Percentiles rank a stretch among this genome's conserved stretches.
phyloP scores from a whole-genome alignment of 495 filamentous ascomycete species.

The Schizothecium vesticola region DNA sequence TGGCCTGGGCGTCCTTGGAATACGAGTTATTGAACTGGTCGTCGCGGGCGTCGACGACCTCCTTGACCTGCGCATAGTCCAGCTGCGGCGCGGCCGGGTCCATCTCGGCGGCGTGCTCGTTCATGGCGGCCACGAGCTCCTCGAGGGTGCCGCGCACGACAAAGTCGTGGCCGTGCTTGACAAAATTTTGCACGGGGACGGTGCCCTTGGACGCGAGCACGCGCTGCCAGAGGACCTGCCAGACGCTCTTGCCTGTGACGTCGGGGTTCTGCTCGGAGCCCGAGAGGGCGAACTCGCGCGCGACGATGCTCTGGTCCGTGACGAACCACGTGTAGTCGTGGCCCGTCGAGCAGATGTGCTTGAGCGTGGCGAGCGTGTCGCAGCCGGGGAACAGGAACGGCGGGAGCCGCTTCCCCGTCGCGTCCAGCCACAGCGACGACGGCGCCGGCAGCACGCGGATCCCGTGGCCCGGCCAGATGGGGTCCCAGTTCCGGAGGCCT shows the following conservation, averaged over 20 bases:
- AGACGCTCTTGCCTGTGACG: constrained; percentile 46
- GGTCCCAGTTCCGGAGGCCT: constrained; percentile 47
- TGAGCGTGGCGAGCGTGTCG: constrained; percentile 48
- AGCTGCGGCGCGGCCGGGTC: constrained; percentile 32
- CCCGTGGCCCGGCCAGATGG: constrained; percentile 49
- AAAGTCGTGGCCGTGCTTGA: constrained; percentile 47
- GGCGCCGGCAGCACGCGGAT: constrained; percentile 48
- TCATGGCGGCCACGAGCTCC: constrained; percentile 45
- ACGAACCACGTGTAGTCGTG: constrained; percentile 54
- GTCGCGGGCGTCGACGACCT: constrained; percentile 42
- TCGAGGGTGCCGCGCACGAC: constrained; percentile 42
- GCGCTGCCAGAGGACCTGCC: constrained; percentile 40
- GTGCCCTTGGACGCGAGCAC: constrained; percentile 43
- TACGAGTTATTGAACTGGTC: constrained; percentile 43
- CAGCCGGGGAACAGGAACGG: constrained; percentile 44
- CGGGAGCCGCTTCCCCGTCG: constrained; percentile 45
- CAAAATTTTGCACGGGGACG: constrained; percentile 43
- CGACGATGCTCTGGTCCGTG: constrained; percentile 45
- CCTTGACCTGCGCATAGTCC: constrained; percentile 31
- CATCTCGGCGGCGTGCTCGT: constrained; percentile 34
- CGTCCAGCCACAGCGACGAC: constrained; percentile 50
- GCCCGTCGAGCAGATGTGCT: constrained; percentile 47
- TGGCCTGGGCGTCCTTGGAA: constrained; percentile 49
- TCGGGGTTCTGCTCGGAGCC: constrained; percentile 53
- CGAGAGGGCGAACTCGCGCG: constrained; percentile 48